Evolutionary conservation across 2,329 filamentous ascomycete species (phyloP).

Genomic region (Esteya vermicola): DNA sequence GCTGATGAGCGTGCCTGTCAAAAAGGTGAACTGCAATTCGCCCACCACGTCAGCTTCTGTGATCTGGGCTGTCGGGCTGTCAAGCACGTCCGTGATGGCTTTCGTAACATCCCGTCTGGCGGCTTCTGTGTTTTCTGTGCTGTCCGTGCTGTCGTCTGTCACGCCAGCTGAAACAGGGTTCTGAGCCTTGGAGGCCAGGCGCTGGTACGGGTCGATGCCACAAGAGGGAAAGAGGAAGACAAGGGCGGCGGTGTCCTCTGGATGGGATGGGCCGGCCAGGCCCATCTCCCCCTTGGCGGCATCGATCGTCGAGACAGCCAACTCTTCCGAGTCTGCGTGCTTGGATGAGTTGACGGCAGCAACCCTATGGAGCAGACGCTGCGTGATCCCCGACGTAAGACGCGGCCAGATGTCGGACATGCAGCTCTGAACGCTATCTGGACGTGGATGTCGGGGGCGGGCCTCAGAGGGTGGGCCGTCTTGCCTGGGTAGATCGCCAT

Average conservation of each 20-base stretch:
- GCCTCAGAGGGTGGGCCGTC: neutral
- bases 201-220: slow-evolving; percentile 24
- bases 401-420: slow-evolving; percentile 30
- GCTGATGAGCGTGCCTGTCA: slow-evolving; percentile 41
- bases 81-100: slow-evolving; percentile 13
- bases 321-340: slow-evolving; percentile 20
- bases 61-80: slow-evolving; percentile 10
- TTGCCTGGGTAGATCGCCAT: slow-evolving; percentile 10
- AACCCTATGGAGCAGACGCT: slow-evolving; percentile 29
- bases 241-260: slow-evolving; percentile 21
- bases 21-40: slow-evolving; percentile 46
- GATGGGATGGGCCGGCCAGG: slow-evolving; percentile 21
- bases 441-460: slow-evolving; percentile 7
- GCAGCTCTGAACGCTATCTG: slow-evolving; percentile 1
- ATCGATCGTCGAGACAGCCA: slow-evolving; percentile 40
- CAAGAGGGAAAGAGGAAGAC: slow-evolving; percentile 32
- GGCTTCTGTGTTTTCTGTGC: too few relatives aligned
- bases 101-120: slow-evolving; percentile 16
- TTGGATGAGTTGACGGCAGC: slow-evolving; percentile 8
- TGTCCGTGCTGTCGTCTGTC: neutral
- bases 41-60: slow-evolving; percentile 33
- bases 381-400: slow-evolving; percentile 34
- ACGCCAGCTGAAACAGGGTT: too few relatives aligned
- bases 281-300: slow-evolving; percentile 28
- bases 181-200: slow-evolving; percentile 10